Base-by-base conservation (phyloP, 2,329 filamentous ascomycete species). In the Metarhizium anisopliae region DNA sequence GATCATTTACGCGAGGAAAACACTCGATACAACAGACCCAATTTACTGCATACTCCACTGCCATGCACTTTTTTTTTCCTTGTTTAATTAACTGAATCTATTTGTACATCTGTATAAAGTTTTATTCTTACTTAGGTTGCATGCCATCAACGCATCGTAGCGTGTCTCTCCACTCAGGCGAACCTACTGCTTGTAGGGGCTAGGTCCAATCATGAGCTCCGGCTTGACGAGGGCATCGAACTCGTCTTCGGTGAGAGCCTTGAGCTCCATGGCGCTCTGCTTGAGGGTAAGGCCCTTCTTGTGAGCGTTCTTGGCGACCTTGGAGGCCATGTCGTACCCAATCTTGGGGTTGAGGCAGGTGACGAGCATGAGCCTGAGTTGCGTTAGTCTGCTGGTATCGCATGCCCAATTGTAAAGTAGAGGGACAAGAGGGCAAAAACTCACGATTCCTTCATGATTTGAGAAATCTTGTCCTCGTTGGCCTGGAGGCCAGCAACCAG, bases 271-370 rank as follows among this genome's bases (percentile, higher is more conserved):
- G 20, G 94, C 93, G 67, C 88, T 93, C 76, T 95, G 77, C 81
- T 96, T 96, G 57, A 99, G 82, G 29, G 91, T 96, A 53, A 93
- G 76, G 38, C 91, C 91, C 84, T 97, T 97, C 84, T 96, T 96
- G 79, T 99, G 94, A 16, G 94, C 94, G 69, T 99, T 95, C 86
- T 96, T 96, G 68, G 92, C 92, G 29, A 96, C 92, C 80, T 95
- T 95, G 74, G 86, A 91, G 53, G 92, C 92, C 89, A 95, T 95
- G 71, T 96, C 92, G 74, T 96, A 96, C 58, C 92, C 93, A 69
- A 97, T 96, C 74, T 95, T 90, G 64, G 92, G 91, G 81, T 96
- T 96, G 60, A 97, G 81, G 80, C 93, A 96, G 62, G 94, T 99
- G 40, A 97, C 94, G 62, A 97, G 83, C 94, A 99, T 99, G 66